Conservation (phyloP, 2,329 filamentous ascomycete species). For the Colletotrichum navitas region DNA sequence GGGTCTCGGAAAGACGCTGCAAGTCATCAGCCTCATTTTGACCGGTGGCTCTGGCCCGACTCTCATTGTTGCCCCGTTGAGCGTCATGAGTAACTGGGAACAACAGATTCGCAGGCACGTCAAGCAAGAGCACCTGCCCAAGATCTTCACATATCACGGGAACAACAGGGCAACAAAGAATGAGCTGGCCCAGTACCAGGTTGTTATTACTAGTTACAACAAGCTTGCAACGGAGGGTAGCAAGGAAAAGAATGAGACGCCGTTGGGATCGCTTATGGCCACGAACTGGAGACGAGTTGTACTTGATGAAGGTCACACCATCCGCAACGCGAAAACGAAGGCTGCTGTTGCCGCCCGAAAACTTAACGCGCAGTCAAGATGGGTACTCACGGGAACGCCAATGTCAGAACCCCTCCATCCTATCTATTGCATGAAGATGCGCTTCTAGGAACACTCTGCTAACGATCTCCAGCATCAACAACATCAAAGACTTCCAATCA, state of each 20-base stretch:
- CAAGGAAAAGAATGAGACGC: slow-evolving; percentile 48
- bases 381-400: slow-evolving; percentile 85
- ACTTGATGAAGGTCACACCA: slow-evolving; percentile 85
- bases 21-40: slow-evolving; percentile 84
- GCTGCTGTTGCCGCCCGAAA: slow-evolving; percentile 76
- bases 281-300: slow-evolving; percentile 83
- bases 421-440: not conserved
- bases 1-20: slow-evolving; percentile 91
- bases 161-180: slow-evolving; percentile 65
- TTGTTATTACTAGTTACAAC: slow-evolving; percentile 89
- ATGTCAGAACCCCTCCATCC: slow-evolving; percentile 63
- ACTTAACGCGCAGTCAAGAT: slow-evolving; percentile 78
- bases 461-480: slow-evolving; percentile 70
- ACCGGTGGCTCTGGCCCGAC: slow-evolving; percentile 70
- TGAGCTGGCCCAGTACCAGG: slow-evolving; percentile 75
- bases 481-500: slow-evolving; percentile 83
- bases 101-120: slow-evolving; percentile 83
- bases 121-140: slow-evolving; percentile 70
- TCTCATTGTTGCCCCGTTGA: slow-evolving; percentile 84
- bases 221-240: slow-evolving; percentile 74
- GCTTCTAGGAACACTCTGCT: slow-evolving; percentile 46
- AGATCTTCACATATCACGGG: slow-evolving; percentile 82
- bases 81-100: slow-evolving; percentile 92
- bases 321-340: slow-evolving; percentile 83
- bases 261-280: slow-evolving; percentile 50